Conservation (phyloP, 169 alveolate genomes). For the Perkinsus chesapeaki region DNA sequence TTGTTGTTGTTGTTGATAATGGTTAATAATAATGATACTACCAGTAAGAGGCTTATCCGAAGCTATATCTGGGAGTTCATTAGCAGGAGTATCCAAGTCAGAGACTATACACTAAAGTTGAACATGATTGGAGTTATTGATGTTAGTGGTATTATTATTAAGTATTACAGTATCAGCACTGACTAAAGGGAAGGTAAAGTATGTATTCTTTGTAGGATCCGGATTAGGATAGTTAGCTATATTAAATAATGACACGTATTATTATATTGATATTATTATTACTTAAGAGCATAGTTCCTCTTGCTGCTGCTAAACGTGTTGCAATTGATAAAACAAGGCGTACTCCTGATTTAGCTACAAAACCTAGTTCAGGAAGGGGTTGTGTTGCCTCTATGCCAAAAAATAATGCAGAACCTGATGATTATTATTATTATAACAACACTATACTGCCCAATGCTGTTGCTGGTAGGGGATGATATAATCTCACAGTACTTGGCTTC, state of each 20-base stretch:
- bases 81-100: neutral
- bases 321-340: neutral
- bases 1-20: no score
- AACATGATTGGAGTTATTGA: neutral
- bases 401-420: neutral
- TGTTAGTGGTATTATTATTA: neutral
- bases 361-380: neutral
- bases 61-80: neutral
- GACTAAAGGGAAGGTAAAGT: neutral
- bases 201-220: neutral
- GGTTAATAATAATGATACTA: neutral
- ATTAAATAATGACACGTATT: neutral
- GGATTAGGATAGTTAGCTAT: neutral
- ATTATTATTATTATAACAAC: no score
- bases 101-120: neutral
- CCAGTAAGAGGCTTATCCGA: neutral
- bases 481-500: neutral
- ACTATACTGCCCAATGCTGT: no score
- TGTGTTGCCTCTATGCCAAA: neutral
- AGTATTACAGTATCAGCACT: neutral
- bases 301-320: neutral
- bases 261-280: neutral
- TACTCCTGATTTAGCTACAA: neutral
- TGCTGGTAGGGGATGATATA: no score
- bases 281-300: neutral